Conservation (phyloP, 495 filamentous ascomycete species). For the Xylaria palmicola region DNA sequence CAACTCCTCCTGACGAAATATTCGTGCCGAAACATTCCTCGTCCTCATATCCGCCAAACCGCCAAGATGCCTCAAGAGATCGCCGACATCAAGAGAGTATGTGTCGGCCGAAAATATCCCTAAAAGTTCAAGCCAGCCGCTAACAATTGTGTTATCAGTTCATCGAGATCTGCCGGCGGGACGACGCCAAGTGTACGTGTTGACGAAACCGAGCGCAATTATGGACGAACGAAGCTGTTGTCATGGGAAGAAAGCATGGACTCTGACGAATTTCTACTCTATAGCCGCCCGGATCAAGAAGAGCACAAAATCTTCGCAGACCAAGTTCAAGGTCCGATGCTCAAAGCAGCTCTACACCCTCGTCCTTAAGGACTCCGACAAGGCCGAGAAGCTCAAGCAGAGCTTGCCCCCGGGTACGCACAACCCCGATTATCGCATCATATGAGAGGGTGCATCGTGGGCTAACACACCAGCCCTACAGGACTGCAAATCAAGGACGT, state of each 20-base stretch:
- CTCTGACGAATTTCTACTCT: conserved; percentile 39
- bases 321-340: conserved; percentile 99
- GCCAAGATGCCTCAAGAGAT: conserved; percentile 94
- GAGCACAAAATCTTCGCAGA: conserved; percentile 78
- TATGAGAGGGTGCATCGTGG: not conserved
- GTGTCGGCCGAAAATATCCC: not conserved
- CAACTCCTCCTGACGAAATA: conserved; percentile 22
- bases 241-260: conserved; percentile 3
- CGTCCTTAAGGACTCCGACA: conserved; percentile 94
- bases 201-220: conserved; percentile 7
- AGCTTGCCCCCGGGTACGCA: conserved; percentile 88
- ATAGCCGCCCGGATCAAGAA: conserved; percentile 96
- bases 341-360: conserved; percentile 92
- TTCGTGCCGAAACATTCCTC: conserved; percentile 23
- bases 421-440: not conserved
- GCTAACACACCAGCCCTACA: conserved; percentile 21
- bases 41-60: conserved; percentile 24
- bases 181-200: conserved; percentile 92
- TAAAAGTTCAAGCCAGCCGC: conserved; percentile 5
- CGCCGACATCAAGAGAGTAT: conserved; percentile 89
- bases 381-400: conserved; percentile 99
- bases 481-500: conserved; percentile 51
- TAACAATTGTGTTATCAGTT: conserved; percentile 61
- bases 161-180: conserved; percentile 99
- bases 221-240: not conserved